Conservation (phyloP, 2,329 filamentous ascomycete species). For the Aspergillus ruber region DNA sequence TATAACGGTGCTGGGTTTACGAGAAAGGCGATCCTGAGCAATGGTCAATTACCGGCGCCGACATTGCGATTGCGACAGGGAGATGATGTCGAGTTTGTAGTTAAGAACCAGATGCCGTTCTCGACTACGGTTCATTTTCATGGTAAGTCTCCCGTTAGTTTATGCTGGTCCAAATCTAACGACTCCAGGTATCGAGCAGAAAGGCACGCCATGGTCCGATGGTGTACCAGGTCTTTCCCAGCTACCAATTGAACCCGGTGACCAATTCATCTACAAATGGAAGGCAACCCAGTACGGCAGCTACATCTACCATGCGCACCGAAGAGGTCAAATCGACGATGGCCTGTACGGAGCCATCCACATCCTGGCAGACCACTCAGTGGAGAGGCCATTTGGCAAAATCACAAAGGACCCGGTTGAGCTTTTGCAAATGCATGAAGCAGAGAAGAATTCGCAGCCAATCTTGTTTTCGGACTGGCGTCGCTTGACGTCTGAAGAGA, state of each 20-base stretch:
- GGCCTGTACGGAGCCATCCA: constrained; percentile 52
- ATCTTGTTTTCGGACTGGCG: constrained; percentile 52
- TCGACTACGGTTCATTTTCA: constrained; percentile 24
- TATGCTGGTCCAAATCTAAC: neutral
- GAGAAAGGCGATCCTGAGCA: constrained; percentile 21
- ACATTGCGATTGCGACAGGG: constrained; percentile 18
- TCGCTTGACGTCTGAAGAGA: constrained; percentile 46
- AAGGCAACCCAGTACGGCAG: constrained; percentile 49
- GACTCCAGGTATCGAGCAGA: constrained; percentile 39
- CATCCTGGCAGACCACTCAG: constrained; percentile 35
- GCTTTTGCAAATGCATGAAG: constrained; percentile 40
- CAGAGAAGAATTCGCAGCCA: constrained; percentile 42
- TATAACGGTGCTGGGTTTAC: constrained; percentile 21
- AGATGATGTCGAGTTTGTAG: constrained; percentile 22
- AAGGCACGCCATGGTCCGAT: constrained; percentile 51
- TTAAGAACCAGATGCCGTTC: constrained; percentile 20
- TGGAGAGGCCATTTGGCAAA: constrained; percentile 43
- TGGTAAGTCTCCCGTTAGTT: constrained; percentile 13
- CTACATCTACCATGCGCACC: constrained; percentile 57
- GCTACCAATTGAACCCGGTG: constrained; percentile 43
- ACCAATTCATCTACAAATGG: constrained; percentile 47
- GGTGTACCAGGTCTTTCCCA: constrained; percentile 53
- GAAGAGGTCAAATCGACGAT: constrained; percentile 50
- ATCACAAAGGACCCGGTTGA: constrained; percentile 37
- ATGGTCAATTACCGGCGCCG: constrained; percentile 24